These are phyloP conservation scores for Penicillium mononematosum DNA, from an alignment of 495 filamentous ascomycete species.

Conservation along the genomic window DNA sequence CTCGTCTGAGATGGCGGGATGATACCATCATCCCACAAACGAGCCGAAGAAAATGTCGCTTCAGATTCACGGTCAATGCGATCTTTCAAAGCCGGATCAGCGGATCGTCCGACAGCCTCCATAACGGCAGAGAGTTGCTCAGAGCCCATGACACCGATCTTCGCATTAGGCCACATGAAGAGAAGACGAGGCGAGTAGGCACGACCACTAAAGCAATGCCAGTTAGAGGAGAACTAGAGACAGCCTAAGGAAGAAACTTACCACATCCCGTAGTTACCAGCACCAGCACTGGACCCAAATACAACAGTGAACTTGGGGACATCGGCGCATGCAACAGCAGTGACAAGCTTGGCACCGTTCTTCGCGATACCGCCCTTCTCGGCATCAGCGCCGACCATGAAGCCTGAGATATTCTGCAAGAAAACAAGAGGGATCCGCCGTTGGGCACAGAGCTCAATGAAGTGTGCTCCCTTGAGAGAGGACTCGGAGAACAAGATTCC, in stretches of 20 bases:
- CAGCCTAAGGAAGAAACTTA: conserved; percentile 34
- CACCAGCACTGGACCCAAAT: conserved; percentile 75
- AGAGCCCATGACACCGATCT: conserved; percentile 92
- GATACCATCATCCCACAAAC: conserved; percentile 95
- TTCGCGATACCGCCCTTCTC: conserved; percentile 96
- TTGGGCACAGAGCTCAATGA: conserved; percentile 95
- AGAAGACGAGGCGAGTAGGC: conserved; percentile 88
- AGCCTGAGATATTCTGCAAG: conserved; percentile 93
- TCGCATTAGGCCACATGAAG: conserved; percentile 97
- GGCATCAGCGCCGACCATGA: conserved; percentile 95
- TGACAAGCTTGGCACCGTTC: conserved; percentile 96
- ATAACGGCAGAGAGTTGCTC: conserved; percentile 93
- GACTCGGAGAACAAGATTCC: conserved; percentile 94
- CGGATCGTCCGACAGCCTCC: conserved; percentile 85
- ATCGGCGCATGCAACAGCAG: conserved; percentile 89
- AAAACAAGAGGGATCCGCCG: conserved; percentile 88
- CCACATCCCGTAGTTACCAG: conserved; percentile 83
- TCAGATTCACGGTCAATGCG: conserved; percentile 91
- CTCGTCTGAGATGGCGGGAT: conserved; percentile 89
- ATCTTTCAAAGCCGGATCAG: conserved; percentile 75
- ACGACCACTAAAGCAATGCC: conserved; percentile 60
- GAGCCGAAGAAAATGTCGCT: conserved; percentile 80
- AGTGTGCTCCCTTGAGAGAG: conserved; percentile 92
- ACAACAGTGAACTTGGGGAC: conserved; percentile 98
- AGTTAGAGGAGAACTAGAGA: conserved; percentile 7